Conservation (phyloP, 176 grass and related monocot genomes). For the Zea luxurians region DNA sequence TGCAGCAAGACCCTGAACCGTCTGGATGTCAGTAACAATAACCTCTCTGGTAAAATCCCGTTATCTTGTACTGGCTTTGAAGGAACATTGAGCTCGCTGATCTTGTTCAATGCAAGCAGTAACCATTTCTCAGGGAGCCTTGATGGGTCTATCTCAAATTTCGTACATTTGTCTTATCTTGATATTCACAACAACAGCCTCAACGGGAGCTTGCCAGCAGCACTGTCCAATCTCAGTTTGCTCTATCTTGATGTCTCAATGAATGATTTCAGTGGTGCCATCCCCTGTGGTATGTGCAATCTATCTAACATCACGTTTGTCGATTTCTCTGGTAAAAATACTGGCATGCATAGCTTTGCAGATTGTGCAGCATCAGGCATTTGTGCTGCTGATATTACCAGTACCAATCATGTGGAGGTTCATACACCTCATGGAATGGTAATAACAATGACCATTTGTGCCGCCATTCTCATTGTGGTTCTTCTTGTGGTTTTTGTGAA, state of each 20-base stretch:
- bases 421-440: slow-evolving; percentile 34
- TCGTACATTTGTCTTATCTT: slow-evolving; percentile 59
- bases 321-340: slow-evolving; percentile 74
- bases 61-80: slow-evolving; percentile 36
- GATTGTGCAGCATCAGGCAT: slow-evolving; percentile 45
- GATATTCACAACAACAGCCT: slow-evolving; percentile 82
- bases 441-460: slow-evolving; percentile 36
- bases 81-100: slow-evolving; percentile 35
- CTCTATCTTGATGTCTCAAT: slow-evolving; percentile 84
- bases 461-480: slow-evolving; percentile 33
- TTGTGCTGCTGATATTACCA: slow-evolving; percentile 30
- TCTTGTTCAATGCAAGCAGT: slow-evolving; percentile 74
- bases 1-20: slow-evolving; percentile 47
- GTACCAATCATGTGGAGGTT: slow-evolving; percentile 18
- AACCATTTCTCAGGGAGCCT: slow-evolving; percentile 68
- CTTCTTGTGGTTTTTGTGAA: slow-evolving; percentile 49
- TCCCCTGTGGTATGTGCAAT: slow-evolving; percentile 68
- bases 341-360: slow-evolving; percentile 40
- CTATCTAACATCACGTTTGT: slow-evolving; percentile 50
- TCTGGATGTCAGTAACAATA: slow-evolving; percentile 76
- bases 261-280: slow-evolving; percentile 60
- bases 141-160: slow-evolving; percentile 62
- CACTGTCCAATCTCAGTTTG: slow-evolving; percentile 50
- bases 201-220: slow-evolving; percentile 59
- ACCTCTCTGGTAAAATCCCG: slow-evolving; percentile 59